phyloP scores from a whole-genome alignment of 139 green algal genomes.

The Prasinococcaceae sp. region DNA sequence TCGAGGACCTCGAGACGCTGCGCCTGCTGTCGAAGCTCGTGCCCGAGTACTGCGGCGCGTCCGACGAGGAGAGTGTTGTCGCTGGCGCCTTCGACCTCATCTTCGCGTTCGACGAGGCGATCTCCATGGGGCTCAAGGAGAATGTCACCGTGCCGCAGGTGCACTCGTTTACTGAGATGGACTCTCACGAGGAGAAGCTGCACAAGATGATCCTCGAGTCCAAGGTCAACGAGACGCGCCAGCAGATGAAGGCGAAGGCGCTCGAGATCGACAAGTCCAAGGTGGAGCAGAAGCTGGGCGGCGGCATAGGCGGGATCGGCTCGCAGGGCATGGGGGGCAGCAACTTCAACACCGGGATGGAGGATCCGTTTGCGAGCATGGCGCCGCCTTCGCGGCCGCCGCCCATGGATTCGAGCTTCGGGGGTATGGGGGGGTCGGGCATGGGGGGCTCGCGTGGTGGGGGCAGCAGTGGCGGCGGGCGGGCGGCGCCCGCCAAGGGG shows the following conservation, averaged over 20 bases:
- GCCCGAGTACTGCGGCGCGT: constrained; percentile 23
- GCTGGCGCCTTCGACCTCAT: constrained; percentile 87
- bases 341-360: background rate
- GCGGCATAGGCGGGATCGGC: constrained; percentile 17
- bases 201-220: constrained; percentile 97
- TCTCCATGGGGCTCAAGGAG: constrained; percentile 84
- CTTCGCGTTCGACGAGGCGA: constrained; percentile 98
- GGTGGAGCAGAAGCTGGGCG: constrained; percentile 39
- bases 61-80: constrained; percentile 75
- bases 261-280: constrained; percentile 88
- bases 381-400: too few species aligned
- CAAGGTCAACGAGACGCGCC: constrained; percentile 73
- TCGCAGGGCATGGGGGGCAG: constrained; percentile 2
- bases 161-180: constrained; percentile 95
- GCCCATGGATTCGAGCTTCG: too few species aligned
- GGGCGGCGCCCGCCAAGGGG: too few species aligned
- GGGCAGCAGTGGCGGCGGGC: too few species aligned
- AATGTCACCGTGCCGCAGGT: constrained; percentile 70
- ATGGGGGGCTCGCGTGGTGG: too few species aligned
- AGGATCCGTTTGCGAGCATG: too few species aligned
- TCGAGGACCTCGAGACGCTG: constrained; percentile 97
- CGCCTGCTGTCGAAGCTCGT: constrained; percentile 90
- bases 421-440: too few species aligned
- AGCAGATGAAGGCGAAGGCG: constrained; percentile 90
- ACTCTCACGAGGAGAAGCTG: constrained; percentile 95